Base-by-base conservation (phyloP, 1,139 yeast genomes). In the Tardiomyces blankii region DNA sequence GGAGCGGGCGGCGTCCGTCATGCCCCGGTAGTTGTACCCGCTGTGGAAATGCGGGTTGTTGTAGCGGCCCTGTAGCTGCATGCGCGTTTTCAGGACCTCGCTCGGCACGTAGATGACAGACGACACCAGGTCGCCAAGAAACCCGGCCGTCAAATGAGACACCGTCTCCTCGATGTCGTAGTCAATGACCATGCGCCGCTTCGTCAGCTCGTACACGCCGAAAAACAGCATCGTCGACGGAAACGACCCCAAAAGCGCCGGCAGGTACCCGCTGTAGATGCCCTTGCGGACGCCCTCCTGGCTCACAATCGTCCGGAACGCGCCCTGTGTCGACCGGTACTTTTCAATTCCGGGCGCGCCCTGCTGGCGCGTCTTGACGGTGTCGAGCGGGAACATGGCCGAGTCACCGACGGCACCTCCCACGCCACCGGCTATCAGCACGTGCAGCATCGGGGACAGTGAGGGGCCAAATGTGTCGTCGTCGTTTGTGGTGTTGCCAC, bases 401-500 rank as follows among this genome's bases (percentile, higher is more conserved):
- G 94, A 75, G 59, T 91, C 98, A 14, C 97, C 98, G 38, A 89
- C 78, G 49, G 86, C 80, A 1, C 98, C 98, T 8, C 98, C 98
- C 44, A 89, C 68, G 1, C 96, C 96, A 39, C 98, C 98, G 0
- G 97, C 96, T 32, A 66, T 41, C 44, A 55, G 43, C 28, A 55
- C 58, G 41, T 54, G 49, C 19, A 45, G 13, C 46, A 54, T 46
- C 3, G 53, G 47, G 7, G 50, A 39, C 33, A 41, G 38, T 9
- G 9, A 5, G 5, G 35, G 35, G 11, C 16, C 16, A 5, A 5
- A 12, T 11, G 12, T 12, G 8, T 14, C 35, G 35, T 12, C 5
- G 11, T 14, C 9, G 9, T 9, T 14, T 3, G 9, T 14, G 35
- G 16, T 9, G 16, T 30, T 14, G 16, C 35, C 16, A 5, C 9